A percentile compares a stretch with the other conserved stretches of the same genome.
phyloP scores from a whole-genome alignment of 164 flowering plant genomes.

The Liriodendron chinense region DNA sequence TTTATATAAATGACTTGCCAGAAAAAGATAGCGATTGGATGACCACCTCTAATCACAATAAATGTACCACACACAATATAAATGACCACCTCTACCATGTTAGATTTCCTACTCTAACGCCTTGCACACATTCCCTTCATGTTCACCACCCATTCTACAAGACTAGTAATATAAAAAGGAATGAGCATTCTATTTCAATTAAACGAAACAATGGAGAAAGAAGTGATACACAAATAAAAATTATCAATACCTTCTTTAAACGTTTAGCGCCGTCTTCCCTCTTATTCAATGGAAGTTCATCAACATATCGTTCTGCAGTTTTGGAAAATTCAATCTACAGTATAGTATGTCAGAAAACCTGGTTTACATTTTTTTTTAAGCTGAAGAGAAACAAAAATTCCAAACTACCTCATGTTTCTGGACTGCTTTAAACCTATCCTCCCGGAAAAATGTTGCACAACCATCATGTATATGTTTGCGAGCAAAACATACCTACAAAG shows the following conservation, averaged over 20 bases:
- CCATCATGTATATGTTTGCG: constrained; percentile 33
- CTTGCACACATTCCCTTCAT: no score
- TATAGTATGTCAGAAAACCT: neutral
- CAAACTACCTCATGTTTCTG: constrained; percentile 38
- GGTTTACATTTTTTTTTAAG: no score
- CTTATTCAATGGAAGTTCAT: constrained; percentile 10
- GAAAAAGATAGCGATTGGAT: no score
- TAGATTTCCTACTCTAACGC: no score
- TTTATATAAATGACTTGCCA: no score
- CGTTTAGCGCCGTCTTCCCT: constrained; percentile 14
- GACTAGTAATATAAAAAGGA: neutral
- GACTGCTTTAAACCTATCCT: constrained; percentile 29
- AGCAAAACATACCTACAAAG: constrained; percentile 34
- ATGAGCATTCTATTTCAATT: neutral
- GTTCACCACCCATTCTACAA: neutral
- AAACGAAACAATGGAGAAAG: neutral
- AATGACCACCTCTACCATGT: no score
- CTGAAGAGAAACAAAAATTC: neutral
- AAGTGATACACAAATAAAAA: neutral
- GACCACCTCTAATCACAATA: no score
- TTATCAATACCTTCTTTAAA: constrained; percentile 30
- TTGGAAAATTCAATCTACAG: constrained; percentile 36
- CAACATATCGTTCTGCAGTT: constrained; percentile 15
- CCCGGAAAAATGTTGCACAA: constrained; percentile 50
- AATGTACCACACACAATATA: no score